Conservation (phyloP, 495 filamentous ascomycete species). For the Lasiosphaeris hirsuta region DNA sequence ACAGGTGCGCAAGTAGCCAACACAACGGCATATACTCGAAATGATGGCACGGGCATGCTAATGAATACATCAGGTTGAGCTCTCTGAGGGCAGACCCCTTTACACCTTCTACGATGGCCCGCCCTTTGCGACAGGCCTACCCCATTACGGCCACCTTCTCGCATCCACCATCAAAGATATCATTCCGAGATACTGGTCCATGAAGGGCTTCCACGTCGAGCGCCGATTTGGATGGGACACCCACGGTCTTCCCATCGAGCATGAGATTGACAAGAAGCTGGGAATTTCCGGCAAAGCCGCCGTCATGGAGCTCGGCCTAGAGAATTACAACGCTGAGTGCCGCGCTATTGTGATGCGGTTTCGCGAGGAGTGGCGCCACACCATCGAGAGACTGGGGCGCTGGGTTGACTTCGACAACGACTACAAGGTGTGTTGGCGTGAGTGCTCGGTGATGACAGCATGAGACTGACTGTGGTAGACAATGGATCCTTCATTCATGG, state of each 20-base stretch:
- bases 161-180: slow-evolving; percentile 98
- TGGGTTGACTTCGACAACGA: slow-evolving; percentile 99
- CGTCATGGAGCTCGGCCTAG: slow-evolving; percentile 82
- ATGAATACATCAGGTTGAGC: slow-evolving; percentile 37
- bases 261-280: slow-evolving; percentile 98
- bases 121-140: slow-evolving; percentile 61
- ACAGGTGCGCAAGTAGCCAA: slow-evolving; percentile 18
- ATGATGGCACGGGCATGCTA: slow-evolving; percentile 3
- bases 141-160: slow-evolving; percentile 94
- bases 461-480: slow-evolving; percentile 50
- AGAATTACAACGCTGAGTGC: slow-evolving; percentile 90
- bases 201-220: slow-evolving; percentile 90
- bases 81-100: slow-evolving; percentile 60
- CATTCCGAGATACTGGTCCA: slow-evolving; percentile 94
- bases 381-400: slow-evolving; percentile 84
- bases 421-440: slow-evolving; percentile 69
- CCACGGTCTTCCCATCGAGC: slow-evolving; percentile 92
- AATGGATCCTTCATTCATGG: slow-evolving; percentile 94
- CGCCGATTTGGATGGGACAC: slow-evolving; percentile 78
- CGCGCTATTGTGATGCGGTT: slow-evolving; percentile 93
- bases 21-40: neutral
- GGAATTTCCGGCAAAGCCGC: slow-evolving; percentile 85
- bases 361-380: slow-evolving; percentile 82
- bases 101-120: slow-evolving; percentile 86
- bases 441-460: neutral